Base-by-base conservation (phyloP, 441 rosid species). In the Raphanus hybrid region DNA sequence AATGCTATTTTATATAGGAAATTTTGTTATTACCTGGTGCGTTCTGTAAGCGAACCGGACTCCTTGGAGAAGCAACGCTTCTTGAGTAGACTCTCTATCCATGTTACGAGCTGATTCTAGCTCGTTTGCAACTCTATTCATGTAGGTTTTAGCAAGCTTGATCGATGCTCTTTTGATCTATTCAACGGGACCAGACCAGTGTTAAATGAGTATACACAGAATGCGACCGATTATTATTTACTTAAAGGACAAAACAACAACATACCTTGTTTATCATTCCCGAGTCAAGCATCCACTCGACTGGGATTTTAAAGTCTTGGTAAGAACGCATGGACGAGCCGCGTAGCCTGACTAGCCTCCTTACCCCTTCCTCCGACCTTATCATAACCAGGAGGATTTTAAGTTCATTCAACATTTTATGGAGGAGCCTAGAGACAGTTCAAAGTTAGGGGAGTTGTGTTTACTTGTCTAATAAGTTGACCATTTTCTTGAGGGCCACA, bases 261-360 rank as follows among this genome's bases (percentile, higher is more conserved):
- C 60, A 55, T 75, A 90, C 98, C 86, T 84, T 90, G 69, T 72
- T 84, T 70, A 84, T 84, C 70, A 92, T 84, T 74, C 97, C 97
- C 2, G 91, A 82, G 78, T 94, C 97, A 60, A 91, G 93, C 98
- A 92, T 91, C 98, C 97, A 94, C 73, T 85, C 89, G 34, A 84
- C 87, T 57, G 97, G 98, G 80, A 94, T 87, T 73, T 86, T 88
- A 76, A 75, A 88, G 41, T 90, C 92, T 62, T 89, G 85, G 74
- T 91, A 92, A 64, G 90, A 79, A 26, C 60, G 85, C 85, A 90
- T 69, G 8, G 75, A 91, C 11, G 91, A 83, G 65, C 81, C 83
- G 41, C 97, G 84, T 83, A 91, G 85, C 81, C 88, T 86, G 29
- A 84, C 70, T 67, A 94, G 82, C 81, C 85, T 89, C 57, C 84